These are phyloP conservation scores for Dioscorea cayenensis DNA, from an alignment of 116 monocot species.

Conservation along the genomic window DNA sequence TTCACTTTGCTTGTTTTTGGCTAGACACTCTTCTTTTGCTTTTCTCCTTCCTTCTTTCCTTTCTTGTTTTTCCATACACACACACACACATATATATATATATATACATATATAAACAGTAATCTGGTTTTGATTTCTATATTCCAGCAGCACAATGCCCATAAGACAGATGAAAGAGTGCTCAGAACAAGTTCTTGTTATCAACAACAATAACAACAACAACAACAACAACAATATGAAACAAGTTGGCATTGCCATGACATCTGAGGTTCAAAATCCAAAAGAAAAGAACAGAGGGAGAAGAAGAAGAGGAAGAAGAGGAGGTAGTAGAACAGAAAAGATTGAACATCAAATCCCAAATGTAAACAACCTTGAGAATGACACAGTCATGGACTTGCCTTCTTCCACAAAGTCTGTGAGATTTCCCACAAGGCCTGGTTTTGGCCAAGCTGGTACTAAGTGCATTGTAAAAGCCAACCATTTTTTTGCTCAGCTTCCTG, in stretches of 20 bases:
- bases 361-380: not conserved
- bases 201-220: constrained; percentile 13
- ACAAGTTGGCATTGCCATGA: constrained; percentile 5
- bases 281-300: constrained; percentile 19
- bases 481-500: constrained; percentile 42
- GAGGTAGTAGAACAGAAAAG: too few relatives aligned
- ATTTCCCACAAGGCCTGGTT: constrained; percentile 31
- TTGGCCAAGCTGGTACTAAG: constrained; percentile 31
- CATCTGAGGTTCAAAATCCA: constrained; percentile 4
- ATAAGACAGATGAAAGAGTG: constrained; percentile 35
- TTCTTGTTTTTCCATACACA: too few relatives aligned
- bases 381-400: constrained; percentile 16
- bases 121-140: too few relatives aligned
- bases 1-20: too few relatives aligned
- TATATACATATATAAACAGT: too few relatives aligned
- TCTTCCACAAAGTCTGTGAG: constrained; percentile 18
- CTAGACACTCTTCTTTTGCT: too few relatives aligned
- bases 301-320: constrained; percentile 12
- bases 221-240: too few relatives aligned
- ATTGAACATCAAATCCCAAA: not conserved
- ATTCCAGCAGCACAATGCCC: constrained; percentile 19
- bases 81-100: too few relatives aligned
- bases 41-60: too few relatives aligned
- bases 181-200: constrained; percentile 34
- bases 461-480: constrained; percentile 58